These are phyloP conservation scores for Suillus weaverae DNA, from an alignment of 768 basidiomycete genomes.

Conservation along the genomic window DNA sequence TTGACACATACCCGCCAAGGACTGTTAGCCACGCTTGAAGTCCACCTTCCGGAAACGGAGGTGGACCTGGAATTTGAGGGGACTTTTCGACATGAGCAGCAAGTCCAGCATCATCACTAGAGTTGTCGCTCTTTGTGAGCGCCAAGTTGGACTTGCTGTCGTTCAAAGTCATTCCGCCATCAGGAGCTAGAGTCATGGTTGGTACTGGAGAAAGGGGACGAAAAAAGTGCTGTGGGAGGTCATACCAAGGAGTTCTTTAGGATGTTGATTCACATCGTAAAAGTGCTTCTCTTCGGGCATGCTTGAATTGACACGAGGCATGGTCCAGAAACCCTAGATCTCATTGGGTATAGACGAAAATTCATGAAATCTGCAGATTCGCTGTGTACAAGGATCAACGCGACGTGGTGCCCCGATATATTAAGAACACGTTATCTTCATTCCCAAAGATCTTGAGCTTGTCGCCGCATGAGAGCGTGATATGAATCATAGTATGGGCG, in stretches of 20 bases:
- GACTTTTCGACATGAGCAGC: background rate
- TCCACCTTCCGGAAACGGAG: conserved; percentile 46
- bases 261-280: conserved; percentile 6
- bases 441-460: background rate
- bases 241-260: conserved; percentile 12
- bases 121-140: conserved; percentile 3
- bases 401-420: background rate
- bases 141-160: conserved; percentile 6
- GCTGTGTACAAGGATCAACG: background rate
- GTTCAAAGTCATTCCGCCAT: background rate
- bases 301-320: conserved; percentile 8
- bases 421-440: conserved; percentile 1
- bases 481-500: too few species aligned
- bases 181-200: conserved; percentile 10
- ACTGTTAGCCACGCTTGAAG: conserved; percentile 46
- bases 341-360: conserved; percentile 1
- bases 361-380: background rate
- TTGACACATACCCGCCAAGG: conserved; percentile 41
- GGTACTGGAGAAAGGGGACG: conserved; percentile 4
- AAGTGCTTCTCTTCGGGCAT: conserved; percentile 15
- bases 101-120: background rate
- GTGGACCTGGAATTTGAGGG: background rate
- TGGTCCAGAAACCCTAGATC: background rate
- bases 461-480: background rate
- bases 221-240: background rate